phyloP scores from a whole-genome alignment of 768 basidiomycete species.

The Panaeolus papilionaceus region DNA sequence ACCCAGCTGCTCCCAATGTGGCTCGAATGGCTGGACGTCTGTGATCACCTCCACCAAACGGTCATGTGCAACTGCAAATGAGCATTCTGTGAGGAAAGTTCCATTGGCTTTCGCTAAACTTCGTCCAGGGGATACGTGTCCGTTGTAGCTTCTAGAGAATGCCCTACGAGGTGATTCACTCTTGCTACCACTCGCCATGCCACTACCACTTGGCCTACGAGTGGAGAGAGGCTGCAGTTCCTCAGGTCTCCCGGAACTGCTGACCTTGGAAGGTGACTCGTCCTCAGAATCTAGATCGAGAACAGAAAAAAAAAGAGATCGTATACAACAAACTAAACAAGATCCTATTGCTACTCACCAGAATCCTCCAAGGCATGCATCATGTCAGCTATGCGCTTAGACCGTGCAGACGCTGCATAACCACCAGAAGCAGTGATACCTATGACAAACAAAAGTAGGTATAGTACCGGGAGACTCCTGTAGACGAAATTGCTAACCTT shows the following conservation, averaged over 20 bases:
- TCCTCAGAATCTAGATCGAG: conserved; percentile 36
- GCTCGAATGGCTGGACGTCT: conserved; percentile 93
- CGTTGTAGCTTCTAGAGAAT: conserved; percentile 52
- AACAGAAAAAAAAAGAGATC: conserved; percentile 7
- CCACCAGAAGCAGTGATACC: conserved; percentile 35
- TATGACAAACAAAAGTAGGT: conserved; percentile 19
- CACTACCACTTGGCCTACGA: conserved; percentile 42
- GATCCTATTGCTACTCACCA: conserved; percentile 48
- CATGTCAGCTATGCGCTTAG: conserved; percentile 83
- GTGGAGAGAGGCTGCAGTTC: conserved; percentile 53
- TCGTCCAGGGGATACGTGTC: conserved; percentile 39
- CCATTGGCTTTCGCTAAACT: conserved; percentile 42
- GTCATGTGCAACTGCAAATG: conserved; percentile 94
- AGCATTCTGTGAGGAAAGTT: conserved; percentile 91
- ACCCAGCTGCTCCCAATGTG: conserved; percentile 87
- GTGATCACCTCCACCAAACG: conserved; percentile 91
- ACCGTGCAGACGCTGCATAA: conserved; percentile 66
- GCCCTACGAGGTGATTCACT: conserved; percentile 41
- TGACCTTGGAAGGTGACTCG: conserved; percentile 62
- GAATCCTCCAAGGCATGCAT: conserved; percentile 75
- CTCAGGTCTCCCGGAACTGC: conserved; percentile 51
- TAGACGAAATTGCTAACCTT: conserved; percentile 41
- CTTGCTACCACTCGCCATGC: conserved; percentile 30
- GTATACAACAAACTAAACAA: conserved; percentile 2
- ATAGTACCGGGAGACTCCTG: conserved; percentile 36